These are phyloP conservation scores for Cantharellus anzutake DNA, from an alignment of 768 basidiomycete species.

Conservation along the genomic window DNA sequence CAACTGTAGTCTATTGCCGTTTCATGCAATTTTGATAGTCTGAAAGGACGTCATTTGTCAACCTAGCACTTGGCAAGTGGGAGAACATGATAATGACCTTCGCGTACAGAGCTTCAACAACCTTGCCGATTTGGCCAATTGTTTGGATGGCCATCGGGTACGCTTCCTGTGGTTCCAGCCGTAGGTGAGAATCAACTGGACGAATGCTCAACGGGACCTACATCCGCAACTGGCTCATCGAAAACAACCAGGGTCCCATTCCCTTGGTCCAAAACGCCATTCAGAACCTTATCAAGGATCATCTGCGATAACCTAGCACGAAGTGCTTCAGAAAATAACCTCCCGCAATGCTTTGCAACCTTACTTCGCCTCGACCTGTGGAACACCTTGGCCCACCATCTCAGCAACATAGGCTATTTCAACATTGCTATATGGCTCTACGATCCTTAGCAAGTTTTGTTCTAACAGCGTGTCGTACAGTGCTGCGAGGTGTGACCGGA, in stretches of 20 bases:
- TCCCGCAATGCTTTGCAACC: constrained; percentile 13
- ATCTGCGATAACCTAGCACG: constrained; percentile 71
- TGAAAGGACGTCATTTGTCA: background rate
- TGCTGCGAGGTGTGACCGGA: constrained; percentile 82
- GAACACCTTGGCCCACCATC: constrained; percentile 69
- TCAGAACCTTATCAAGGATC: constrained; percentile 89
- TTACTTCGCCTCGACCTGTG: constrained; percentile 82
- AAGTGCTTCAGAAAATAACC: background rate
- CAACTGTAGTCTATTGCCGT: background rate
- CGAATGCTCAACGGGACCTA: constrained; percentile 19
- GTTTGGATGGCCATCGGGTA: constrained; percentile 84
- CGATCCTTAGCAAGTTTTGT: constrained; percentile 86
- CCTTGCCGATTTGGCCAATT: constrained; percentile 74
- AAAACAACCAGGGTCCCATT: constrained; percentile 84
- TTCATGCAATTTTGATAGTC: constrained; percentile 4
- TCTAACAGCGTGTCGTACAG: constrained; percentile 92
- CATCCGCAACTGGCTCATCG: constrained; percentile 70
- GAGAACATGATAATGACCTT: constrained; percentile 27
- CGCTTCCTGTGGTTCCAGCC: constrained; percentile 34
- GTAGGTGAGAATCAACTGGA: background rate
- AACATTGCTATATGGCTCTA: constrained; percentile 88
- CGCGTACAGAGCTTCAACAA: constrained; percentile 85
- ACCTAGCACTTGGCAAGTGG: background rate
- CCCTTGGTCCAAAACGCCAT: constrained; percentile 94
- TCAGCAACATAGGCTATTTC: constrained; percentile 80